Base-by-base conservation (phyloP, 805 yeast genomes). In the Priceomyces castillae region DNA sequence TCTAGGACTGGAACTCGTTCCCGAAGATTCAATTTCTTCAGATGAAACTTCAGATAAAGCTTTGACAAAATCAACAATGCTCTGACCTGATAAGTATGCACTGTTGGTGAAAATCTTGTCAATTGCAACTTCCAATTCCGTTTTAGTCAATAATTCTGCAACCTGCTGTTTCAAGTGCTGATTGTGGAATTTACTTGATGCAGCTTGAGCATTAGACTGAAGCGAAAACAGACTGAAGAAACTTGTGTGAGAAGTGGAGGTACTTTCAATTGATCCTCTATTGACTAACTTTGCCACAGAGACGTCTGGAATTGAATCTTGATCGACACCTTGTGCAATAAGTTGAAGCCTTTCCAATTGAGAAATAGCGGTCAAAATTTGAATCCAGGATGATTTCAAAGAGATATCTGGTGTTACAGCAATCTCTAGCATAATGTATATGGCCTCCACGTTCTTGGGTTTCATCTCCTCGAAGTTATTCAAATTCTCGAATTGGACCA, bases 291-390 rank as follows among this genome's bases (percentile, higher is more conserved):
- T 80, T 1, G 95, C 96, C 46, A 77, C 78, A 6, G 86, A 69
- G 22, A 90, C 85, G 67, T 90, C 97, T 1, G 98, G 97, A 47
- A 92, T 80, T 1, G 82, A 74, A 25, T 81, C 84, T 19, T 92
- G 88, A 47, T 87, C 88, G 41, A 88, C 78, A 42, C 97, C 98
- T 52, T 86, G 83, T 0, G 96, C 86, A 40, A 90, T 81, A 40
- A 94, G 70, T 62, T 90, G 96, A 44, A 90, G 70, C 59, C 98
- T 77, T 62, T 95, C 99, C 38, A 94, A 78, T 64, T 92, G 97
- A 1, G 97, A 89, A 40, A 90, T 81, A 2, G 90, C 81, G 2
- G 84, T 76, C 51, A 94, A 73, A 19, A 94, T 75, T 52, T 86
- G 92, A 47, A 76, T 80, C 99, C 99, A 94, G 1, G 96, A 83